Evolutionary conservation across 1,139 yeast genomes (phyloP).

Genomic region (Eremothecium coryli): DNA sequence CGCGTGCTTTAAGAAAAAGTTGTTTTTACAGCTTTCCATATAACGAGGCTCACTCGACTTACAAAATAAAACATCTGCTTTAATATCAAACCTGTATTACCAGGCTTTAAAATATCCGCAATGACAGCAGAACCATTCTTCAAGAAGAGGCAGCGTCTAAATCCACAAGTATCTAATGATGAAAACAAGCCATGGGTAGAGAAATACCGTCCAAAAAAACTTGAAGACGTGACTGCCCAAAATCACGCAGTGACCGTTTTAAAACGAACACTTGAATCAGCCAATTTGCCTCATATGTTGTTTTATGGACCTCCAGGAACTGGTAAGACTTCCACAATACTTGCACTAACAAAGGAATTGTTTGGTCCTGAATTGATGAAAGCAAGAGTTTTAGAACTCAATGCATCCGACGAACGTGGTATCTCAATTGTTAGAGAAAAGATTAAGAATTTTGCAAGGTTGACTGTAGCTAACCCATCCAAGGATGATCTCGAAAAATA

Average conservation of each 20-base stretch:
- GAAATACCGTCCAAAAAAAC: constrained; percentile 51
- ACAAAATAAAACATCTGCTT: no score
- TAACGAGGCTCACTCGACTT: no score
- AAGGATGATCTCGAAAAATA: constrained; percentile 56
- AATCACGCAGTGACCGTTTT: constrained; percentile 83
- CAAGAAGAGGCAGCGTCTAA: constrained; percentile 22
- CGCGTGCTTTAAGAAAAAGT: no score
- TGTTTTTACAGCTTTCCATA: no score
- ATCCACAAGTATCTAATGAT: constrained; percentile 14
- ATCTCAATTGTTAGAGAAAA: constrained; percentile 87
- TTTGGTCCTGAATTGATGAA: constrained; percentile 67
- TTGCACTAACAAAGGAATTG: constrained; percentile 77
- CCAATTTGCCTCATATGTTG: constrained; percentile 88
- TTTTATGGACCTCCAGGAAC: constrained; percentile 98
- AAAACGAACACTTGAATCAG: constrained; percentile 65
- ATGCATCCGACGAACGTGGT: constrained; percentile 96
- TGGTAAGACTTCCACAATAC: constrained; percentile 87
- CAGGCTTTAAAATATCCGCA: no score
- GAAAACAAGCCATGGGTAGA: constrained; percentile 32
- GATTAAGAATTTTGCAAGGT: constrained; percentile 83
- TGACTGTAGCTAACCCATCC: constrained; percentile 75
- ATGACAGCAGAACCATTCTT: constrained; percentile 12
- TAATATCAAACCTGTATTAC: no score
- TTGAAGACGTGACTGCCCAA: constrained; percentile 86
- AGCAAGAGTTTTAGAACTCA: constrained; percentile 76